Conservation (phyloP, 83 land plant species). For the Larix sibirica region DNA sequence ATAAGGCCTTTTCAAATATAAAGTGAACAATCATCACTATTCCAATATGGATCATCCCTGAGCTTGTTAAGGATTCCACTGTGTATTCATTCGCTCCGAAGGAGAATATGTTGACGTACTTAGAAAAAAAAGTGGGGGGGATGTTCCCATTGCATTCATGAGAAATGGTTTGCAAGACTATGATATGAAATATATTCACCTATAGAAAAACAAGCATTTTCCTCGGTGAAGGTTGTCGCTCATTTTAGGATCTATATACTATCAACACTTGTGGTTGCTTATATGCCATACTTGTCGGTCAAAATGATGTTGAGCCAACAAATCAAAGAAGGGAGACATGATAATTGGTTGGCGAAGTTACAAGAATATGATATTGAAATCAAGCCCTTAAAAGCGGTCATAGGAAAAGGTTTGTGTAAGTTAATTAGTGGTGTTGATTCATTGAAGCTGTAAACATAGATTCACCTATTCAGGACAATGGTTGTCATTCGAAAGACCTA, state of each 20-base stretch:
- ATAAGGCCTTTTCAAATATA: neutral
- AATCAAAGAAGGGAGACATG: neutral
- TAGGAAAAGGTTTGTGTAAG: neutral
- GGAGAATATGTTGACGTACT: too few relatives aligned
- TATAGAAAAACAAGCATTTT: neutral
- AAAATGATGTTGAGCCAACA: neutral
- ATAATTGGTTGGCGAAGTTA: neutral
- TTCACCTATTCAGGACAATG: too few relatives aligned
- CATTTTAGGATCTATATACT: neutral
- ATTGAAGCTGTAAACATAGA: too few relatives aligned
- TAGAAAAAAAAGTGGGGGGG: neutral
- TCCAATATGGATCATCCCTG: neutral
- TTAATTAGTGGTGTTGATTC: too few relatives aligned
- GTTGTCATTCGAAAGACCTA: too few relatives aligned
- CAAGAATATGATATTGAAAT: neutral
- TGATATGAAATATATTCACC: neutral
- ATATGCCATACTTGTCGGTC: neutral
- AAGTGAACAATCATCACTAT: neutral
- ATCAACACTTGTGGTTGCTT: neutral
- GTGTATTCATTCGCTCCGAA: neutral
- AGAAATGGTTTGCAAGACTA: neutral
- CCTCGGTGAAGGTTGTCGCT: neutral
- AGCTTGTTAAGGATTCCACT: too few relatives aligned
- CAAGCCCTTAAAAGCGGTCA: neutral
- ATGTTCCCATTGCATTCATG: neutral